Evolutionary conservation across 2,329 filamentous ascomycete genomes (phyloP).

Genomic region (Neofusicoccum laricinum): DNA sequence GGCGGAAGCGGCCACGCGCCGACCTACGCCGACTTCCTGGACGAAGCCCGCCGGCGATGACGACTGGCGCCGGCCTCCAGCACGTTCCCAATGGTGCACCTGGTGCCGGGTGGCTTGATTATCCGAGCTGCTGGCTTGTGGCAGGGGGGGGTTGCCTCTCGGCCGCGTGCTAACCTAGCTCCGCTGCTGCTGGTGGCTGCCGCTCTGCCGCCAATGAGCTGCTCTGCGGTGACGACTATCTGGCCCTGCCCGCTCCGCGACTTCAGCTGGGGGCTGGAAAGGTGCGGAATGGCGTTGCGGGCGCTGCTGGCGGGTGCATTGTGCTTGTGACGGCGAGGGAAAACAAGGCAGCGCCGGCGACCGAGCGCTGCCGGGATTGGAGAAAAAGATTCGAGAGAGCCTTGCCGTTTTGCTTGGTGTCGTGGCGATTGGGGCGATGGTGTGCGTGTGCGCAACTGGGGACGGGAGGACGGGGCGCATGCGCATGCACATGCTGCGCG

Average conservation of each 20-base stretch:
- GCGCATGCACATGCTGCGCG: not conserved
- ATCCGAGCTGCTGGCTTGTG: not conserved
- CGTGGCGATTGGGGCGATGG: not conserved
- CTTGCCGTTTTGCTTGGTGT: not conserved
- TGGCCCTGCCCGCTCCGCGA: not conserved
- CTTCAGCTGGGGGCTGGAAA: not conserved
- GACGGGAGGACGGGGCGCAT: not conserved
- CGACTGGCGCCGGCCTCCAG: not conserved
- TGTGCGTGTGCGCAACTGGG: not conserved
- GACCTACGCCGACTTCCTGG: not conserved
- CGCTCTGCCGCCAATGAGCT: not conserved
- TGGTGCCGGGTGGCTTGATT: slow-evolving; percentile 1
- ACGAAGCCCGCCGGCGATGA: not conserved
- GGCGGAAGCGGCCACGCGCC: not conserved
- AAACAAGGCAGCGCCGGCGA: too few relatives aligned
- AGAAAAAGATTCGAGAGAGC: not conserved
- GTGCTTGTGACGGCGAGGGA: not conserved
- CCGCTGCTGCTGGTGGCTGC: not conserved
- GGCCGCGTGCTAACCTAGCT: not conserved
- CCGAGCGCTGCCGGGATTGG: too few relatives aligned
- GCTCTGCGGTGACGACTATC: not conserved
- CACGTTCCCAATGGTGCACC: too few relatives aligned
- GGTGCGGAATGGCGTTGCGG: not conserved
- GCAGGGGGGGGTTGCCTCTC: not conserved
- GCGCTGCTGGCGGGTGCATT: not conserved